These are phyloP conservation scores for Vigna unguiculata DNA, from an alignment of 306 rosid genomes.

Conservation along the genomic window DNA sequence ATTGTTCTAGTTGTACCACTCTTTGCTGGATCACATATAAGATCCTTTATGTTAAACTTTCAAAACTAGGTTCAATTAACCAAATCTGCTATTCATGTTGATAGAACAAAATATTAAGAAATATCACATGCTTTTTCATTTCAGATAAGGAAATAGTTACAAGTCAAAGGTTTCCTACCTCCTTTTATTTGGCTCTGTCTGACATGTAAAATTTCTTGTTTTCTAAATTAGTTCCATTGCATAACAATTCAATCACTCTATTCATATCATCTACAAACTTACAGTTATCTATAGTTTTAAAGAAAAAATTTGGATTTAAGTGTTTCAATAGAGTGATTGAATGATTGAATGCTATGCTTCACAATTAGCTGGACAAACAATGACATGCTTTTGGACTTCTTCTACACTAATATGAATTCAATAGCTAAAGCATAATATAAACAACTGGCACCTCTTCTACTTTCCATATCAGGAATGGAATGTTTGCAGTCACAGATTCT, in stretches of 20 bases:
- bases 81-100: neutral
- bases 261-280: neutral
- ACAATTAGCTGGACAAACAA: constrained; percentile 28
- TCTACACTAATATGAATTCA: constrained; percentile 22
- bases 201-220: constrained; percentile 13
- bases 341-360: constrained; percentile 36
- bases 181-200: constrained; percentile 11
- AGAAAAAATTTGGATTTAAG: constrained; percentile 16
- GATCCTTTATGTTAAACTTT: constrained; percentile 14
- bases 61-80: neutral
- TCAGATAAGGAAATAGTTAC: neutral
- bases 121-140: neutral
- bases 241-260: no score
- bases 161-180: neutral
- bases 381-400: neutral
- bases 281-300: constrained; percentile 17
- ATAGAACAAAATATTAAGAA: constrained; percentile 17
- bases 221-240: neutral
- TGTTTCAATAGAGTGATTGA: constrained; percentile 19
- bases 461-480: constrained; percentile 26
- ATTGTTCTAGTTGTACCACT: neutral
- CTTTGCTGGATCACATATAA: no score
- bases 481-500: constrained; percentile 39
- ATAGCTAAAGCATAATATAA: constrained; percentile 23
- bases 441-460: constrained; percentile 21